phyloP scores from a whole-genome alignment of 768 basidiomycete species.

The Plicaturopsis crispa region DNA sequence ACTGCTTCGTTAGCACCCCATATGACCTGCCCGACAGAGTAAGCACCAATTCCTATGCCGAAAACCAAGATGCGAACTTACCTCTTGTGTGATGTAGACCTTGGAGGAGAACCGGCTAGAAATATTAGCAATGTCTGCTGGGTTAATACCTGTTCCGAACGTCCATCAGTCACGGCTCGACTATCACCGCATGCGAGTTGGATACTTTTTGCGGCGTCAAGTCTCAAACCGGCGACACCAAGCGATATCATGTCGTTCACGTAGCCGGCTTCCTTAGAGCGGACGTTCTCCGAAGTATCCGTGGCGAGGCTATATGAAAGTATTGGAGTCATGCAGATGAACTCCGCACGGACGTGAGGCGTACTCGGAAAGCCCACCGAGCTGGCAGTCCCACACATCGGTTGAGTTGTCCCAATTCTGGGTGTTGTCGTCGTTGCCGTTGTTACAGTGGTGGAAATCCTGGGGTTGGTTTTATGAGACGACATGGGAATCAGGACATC shows the following conservation, averaged over 20 bases:
- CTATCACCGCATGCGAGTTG: background rate
- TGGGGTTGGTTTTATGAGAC: no score
- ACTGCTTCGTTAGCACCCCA: conserved; percentile 35
- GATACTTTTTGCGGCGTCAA: conserved; percentile 62
- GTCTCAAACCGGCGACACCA: conserved; percentile 52
- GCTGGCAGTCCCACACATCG: no score
- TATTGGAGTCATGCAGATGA: no score
- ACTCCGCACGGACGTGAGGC: no score
- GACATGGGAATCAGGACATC: no score
- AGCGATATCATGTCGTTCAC: conserved; percentile 54
- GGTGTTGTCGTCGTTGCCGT: no score
- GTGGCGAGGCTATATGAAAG: conserved; percentile 65
- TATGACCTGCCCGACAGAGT: no score
- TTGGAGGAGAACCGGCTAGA: conserved; percentile 27
- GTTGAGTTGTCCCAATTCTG: no score
- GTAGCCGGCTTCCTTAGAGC: conserved; percentile 42
- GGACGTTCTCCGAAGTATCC: conserved; percentile 48
- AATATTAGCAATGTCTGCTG: conserved; percentile 48
- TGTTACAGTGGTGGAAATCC: no score
- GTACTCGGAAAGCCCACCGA: no score
- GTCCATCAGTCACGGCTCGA: background rate
- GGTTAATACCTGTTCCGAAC: conserved; percentile 39
- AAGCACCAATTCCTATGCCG: no score
- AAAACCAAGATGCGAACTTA: no score
- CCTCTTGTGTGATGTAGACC: conserved; percentile 62